A percentile compares a stretch with the other conserved stretches of the same genome.
Conservation (phyloP, 345 rosid species). For the Linum lewisii region DNA sequence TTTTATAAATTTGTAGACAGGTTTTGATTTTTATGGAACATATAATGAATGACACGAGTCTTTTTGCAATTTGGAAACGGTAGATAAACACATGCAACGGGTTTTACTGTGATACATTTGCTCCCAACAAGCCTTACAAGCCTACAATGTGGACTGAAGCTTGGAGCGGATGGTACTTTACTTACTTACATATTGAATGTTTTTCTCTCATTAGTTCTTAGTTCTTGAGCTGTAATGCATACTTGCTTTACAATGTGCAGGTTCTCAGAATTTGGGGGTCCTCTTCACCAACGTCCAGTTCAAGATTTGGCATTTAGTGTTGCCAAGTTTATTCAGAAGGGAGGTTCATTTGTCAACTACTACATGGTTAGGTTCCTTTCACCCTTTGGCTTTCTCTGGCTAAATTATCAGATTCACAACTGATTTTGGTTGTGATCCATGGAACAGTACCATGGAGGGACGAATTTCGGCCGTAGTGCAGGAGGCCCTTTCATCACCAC, state of each 20-base stretch:
- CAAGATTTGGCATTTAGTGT: conserved; percentile 96
- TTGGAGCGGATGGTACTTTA: conserved; percentile 93
- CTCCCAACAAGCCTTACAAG: conserved; percentile 91
- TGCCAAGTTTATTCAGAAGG: conserved; percentile 91
- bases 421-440: conserved; percentile 13
- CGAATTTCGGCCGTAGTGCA: conserved; percentile 95
- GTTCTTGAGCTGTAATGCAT: not conserved
- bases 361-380: conserved; percentile 60
- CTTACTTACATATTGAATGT: not conserved
- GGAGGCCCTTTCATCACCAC: conserved; percentile 98
- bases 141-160: conserved; percentile 98
- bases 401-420: not conserved
- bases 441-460: conserved; percentile 95
- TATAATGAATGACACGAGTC: not conserved
- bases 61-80: conserved; percentile 14
- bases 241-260: conserved; percentile 23
- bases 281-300: conserved; percentile 85
- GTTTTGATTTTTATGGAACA: not conserved
- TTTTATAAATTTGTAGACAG: not conserved
- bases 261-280: conserved; percentile 95
- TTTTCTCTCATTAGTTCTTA: conserved; percentile 5
- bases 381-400: not conserved
- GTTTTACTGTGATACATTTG: conserved; percentile 93
- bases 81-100: conserved; percentile 99
- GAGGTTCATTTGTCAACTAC: conserved; percentile 92